Conservation (phyloP, 2,329 filamentous ascomycete species). For the Cytospora leucostoma region DNA sequence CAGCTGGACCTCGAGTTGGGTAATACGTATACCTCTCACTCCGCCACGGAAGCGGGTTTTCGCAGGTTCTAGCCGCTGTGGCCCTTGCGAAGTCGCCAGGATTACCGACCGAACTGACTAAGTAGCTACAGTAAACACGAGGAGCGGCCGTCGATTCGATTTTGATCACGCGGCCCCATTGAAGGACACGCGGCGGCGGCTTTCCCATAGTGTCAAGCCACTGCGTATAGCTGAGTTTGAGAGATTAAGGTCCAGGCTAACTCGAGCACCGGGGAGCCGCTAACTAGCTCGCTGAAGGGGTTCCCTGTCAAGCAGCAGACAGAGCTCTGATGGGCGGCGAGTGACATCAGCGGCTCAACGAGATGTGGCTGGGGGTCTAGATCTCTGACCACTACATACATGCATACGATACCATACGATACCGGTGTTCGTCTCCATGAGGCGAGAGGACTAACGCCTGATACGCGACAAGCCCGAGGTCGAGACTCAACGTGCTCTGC, state of each 20-base stretch:
- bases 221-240: not conserved
- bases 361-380: not conserved
- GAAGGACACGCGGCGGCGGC: not conserved
- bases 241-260: not conserved
- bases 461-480: too few relatives aligned
- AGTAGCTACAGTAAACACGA: too few relatives aligned
- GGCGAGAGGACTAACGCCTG: too few relatives aligned
- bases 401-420: not conserved
- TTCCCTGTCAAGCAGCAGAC: not conserved
- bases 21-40: too few relatives aligned
- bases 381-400: not conserved
- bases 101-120: too few relatives aligned
- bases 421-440: too few relatives aligned
- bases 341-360: slow-evolving; percentile 1
- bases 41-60: not conserved
- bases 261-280: too few relatives aligned
- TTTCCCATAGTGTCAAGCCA: not conserved
- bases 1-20: too few relatives aligned
- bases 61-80: not conserved
- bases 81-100: not conserved
- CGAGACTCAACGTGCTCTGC: too few relatives aligned
- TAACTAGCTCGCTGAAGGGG: not conserved
- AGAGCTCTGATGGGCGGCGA: not conserved
- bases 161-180: not conserved
- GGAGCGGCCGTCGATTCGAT: too few relatives aligned